A percentile compares a stretch with the other conserved stretches of the same genome.
Conservation (phyloP, 768 basidiomycete species). For the Suillus tomentosus region DNA sequence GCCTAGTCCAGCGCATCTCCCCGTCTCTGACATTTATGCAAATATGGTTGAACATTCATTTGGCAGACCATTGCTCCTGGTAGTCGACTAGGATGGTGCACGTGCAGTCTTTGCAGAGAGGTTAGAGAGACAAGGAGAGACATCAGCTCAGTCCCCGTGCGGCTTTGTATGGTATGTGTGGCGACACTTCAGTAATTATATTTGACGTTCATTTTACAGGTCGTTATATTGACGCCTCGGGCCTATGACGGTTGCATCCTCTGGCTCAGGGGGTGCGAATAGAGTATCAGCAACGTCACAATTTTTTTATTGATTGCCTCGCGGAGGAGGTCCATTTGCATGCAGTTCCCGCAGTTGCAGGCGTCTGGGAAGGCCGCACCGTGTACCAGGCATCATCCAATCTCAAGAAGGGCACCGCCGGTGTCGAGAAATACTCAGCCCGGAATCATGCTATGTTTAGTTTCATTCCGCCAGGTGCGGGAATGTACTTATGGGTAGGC, state of each 20-base stretch:
- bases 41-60: constrained; percentile 35
- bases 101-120: constrained; percentile 77
- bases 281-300: constrained; percentile 59
- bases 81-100: constrained; percentile 77
- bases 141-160: constrained; percentile 65
- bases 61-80: constrained; percentile 76
- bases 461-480: constrained; percentile 76
- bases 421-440: constrained; percentile 42
- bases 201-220: constrained; percentile 27
- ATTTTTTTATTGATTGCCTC: constrained; percentile 66
- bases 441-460: constrained; percentile 48
- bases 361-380: constrained; percentile 39
- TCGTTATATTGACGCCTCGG: constrained; percentile 68
- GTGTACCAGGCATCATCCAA: constrained; percentile 50
- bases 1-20: constrained; percentile 70
- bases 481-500: constrained; percentile 78
- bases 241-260: constrained; percentile 69
- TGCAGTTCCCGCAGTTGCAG: constrained; percentile 29
- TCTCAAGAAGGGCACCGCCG: constrained; percentile 20
- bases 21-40: constrained; percentile 62
- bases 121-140: constrained; percentile 69
- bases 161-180: constrained; percentile 62
- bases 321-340: constrained; percentile 62
- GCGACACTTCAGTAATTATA: constrained; percentile 1
- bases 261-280: constrained; percentile 70